phyloP scores from a whole-genome alignment of 148 eudicot species.

The Pharnaceum exiguum region DNA sequence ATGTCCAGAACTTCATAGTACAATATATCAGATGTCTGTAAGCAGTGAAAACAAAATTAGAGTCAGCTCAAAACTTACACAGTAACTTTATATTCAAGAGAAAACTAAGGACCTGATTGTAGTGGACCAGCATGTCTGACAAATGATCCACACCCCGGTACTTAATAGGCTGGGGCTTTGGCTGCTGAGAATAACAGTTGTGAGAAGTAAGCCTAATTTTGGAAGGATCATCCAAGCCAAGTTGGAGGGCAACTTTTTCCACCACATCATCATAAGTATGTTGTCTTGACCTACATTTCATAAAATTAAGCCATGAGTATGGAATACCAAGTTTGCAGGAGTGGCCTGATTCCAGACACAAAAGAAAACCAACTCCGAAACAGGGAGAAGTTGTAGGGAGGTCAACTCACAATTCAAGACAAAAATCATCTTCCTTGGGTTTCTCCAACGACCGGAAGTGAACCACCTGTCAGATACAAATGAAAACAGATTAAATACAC shows the following conservation, averaged over 20 bases:
- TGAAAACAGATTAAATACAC: too few species aligned
- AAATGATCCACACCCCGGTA: constrained; percentile 84
- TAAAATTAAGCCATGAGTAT: neutral
- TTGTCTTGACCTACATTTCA: constrained; percentile 60
- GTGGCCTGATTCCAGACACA: neutral
- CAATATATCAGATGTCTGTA: constrained; percentile 71
- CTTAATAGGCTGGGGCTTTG: constrained; percentile 92
- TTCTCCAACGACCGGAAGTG: constrained; percentile 81
- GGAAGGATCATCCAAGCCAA: constrained; percentile 84
- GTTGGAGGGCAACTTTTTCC: constrained; percentile 69
- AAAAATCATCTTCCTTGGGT: constrained; percentile 93
- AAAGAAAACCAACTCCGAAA: constrained; percentile 6
- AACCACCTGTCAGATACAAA: constrained; percentile 51
- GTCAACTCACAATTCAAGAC: constrained; percentile 72
- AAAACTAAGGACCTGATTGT: constrained; percentile 62
- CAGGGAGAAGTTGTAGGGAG: constrained; percentile 8
- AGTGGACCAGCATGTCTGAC: constrained; percentile 84
- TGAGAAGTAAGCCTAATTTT: constrained; percentile 94
- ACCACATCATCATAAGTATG: constrained; percentile 93
- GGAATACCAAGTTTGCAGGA: neutral
- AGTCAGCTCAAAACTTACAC: too few species aligned
- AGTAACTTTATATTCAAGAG: neutral
- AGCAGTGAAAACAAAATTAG: neutral
- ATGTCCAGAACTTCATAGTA: constrained; percentile 85
- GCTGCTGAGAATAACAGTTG: constrained; percentile 94